Evolutionary conservation across 495 filamentous ascomycete genomes (phyloP).

Genomic region (Trichoderma gamsii): DNA sequence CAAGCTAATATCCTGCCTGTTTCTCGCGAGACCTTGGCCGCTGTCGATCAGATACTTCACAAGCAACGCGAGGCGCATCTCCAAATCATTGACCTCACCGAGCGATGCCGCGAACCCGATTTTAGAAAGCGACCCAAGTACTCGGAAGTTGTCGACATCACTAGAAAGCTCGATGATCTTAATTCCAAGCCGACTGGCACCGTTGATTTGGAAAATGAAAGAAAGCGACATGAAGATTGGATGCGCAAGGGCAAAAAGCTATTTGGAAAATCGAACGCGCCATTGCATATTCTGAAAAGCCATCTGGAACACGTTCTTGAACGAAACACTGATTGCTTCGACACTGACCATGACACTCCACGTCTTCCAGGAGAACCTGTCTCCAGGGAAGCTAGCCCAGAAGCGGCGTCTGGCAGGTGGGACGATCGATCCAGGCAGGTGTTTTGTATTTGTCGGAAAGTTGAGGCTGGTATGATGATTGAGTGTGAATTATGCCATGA

Average conservation of each 20-base stretch:
- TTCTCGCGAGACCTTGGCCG: conserved; percentile 67
- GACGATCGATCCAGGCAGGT: conserved; percentile 63
- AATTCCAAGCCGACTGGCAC: conserved; percentile 89
- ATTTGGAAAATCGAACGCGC: conserved; percentile 97
- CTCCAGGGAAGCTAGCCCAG: conserved; percentile 76
- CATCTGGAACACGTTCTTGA: conserved; percentile 93
- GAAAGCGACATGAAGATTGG: conserved; percentile 97
- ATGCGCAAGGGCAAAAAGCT: conserved; percentile 98
- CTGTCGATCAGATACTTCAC: conserved; percentile 85
- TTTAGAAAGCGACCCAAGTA: conserved; percentile 80
- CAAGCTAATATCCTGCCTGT: conserved; percentile 75
- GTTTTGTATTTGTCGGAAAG: conserved; percentile 92
- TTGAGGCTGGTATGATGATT: conserved; percentile 98
- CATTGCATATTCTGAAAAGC: conserved; percentile 83
- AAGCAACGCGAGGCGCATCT: conserved; percentile 94
- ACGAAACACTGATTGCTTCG: conserved; percentile 85
- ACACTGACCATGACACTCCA: conserved; percentile 76
- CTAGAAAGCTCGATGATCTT: conserved; percentile 77
- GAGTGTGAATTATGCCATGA: conserved; percentile 97
- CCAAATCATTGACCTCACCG: conserved; percentile 72
- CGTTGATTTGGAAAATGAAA: conserved; percentile 87
- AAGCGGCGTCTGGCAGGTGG: conserved; percentile 48
- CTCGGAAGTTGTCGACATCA: conserved; percentile 80
- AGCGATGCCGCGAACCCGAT: conserved; percentile 67
- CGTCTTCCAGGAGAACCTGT: conserved; percentile 86